phyloP scores from a whole-genome alignment of 2,329 filamentous ascomycete species.

The Sclerotinia nivalis region DNA sequence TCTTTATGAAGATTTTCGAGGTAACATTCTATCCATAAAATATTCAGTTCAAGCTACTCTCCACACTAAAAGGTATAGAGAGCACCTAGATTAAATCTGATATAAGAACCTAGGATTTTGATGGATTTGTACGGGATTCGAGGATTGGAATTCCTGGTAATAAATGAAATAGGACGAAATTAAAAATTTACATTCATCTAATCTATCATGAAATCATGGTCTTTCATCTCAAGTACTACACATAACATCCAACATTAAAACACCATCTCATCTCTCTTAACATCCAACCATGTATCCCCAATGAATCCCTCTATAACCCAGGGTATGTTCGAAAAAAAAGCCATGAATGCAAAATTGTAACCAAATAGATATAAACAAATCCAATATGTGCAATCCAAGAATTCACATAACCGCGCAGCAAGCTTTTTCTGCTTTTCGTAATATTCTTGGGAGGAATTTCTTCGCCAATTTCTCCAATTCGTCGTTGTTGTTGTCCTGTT shows the following conservation, averaged over 20 bases:
- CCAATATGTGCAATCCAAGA: not conserved
- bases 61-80: too few relatives aligned
- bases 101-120: too few relatives aligned
- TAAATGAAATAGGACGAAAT: not conserved
- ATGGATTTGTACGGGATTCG: too few relatives aligned
- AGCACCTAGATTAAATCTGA: too few relatives aligned
- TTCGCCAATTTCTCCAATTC: conserved; percentile 40
- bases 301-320: not conserved
- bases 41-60: not conserved
- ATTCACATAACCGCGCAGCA: conserved; percentile 41
- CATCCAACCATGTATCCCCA: not conserved
- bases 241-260: not conserved
- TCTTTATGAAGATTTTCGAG: too few relatives aligned
- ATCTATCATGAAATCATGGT: conserved; percentile 8
- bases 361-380: conserved; percentile 4
- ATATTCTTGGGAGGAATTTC: conserved; percentile 39
- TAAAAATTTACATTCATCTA: not conserved
- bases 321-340: conserved; percentile 3
- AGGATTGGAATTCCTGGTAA: not conserved
- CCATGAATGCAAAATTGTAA: not conserved
- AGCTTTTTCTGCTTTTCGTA: conserved; percentile 38
- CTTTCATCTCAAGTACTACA: not conserved
- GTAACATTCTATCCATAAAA: not conserved
- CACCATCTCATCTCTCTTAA: not conserved
- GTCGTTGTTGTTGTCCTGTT: conserved; percentile 43